Evolutionary conservation across 805 yeast genomes (phyloP).

Genomic region (Starmerella geochares): DNA sequence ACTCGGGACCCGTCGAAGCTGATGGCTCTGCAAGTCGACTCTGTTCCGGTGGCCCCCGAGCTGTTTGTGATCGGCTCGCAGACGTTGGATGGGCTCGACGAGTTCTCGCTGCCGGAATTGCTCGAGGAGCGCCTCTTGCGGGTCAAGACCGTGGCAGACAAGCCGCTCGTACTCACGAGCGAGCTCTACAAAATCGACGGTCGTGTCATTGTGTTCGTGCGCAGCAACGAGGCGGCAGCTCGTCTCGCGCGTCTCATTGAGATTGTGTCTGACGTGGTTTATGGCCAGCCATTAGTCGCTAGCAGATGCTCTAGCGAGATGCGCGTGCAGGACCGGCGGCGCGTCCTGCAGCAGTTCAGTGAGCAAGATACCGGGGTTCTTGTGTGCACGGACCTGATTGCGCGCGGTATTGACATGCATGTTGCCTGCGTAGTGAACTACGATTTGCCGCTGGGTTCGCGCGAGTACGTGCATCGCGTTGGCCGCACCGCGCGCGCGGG

Average conservation of each 20-base stretch:
- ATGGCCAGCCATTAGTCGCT: constrained; percentile 18
- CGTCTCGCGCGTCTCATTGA: constrained; percentile 56
- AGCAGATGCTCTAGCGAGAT: constrained; percentile 35
- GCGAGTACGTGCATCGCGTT: constrained; percentile 90
- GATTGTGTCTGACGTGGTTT: constrained; percentile 33
- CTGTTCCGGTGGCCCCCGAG: constrained; percentile 42
- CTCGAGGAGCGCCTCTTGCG: constrained; percentile 32
- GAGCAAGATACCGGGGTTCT: constrained; percentile 41
- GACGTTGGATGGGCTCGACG: constrained; percentile 30
- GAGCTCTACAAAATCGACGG: constrained; percentile 36
- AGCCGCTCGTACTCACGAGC: constrained; percentile 64
- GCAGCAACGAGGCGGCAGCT: constrained; percentile 79
- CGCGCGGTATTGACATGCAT: constrained; percentile 86
- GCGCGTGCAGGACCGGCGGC: constrained; percentile 39
- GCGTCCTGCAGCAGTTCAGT: constrained; percentile 51
- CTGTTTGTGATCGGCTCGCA: constrained; percentile 58
- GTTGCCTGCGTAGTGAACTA: constrained; percentile 75
- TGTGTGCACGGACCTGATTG: constrained; percentile 78
- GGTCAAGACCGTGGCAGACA: constrained; percentile 34
- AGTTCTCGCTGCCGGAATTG: constrained; percentile 33
- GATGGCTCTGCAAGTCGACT: constrained; percentile 51
- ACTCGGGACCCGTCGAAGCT: constrained; percentile 87
- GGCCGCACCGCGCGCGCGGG: constrained; percentile 98
- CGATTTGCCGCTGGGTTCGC: constrained; percentile 76
- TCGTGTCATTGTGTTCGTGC: constrained; percentile 46